Conservation (phyloP, 1,139 yeast genomes). For the Suhomyces bokatorum region DNA sequence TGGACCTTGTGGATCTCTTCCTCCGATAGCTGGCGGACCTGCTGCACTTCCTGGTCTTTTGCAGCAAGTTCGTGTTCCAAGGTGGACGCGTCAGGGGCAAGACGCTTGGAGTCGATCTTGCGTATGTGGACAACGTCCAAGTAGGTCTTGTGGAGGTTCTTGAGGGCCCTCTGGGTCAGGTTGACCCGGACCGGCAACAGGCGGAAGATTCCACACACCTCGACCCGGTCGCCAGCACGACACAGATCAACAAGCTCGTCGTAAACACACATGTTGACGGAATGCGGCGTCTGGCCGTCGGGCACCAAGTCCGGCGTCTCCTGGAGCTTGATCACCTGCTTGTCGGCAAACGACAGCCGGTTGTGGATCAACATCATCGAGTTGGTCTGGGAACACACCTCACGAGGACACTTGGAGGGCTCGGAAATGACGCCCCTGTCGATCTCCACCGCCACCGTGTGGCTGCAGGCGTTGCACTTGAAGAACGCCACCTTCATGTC, state of each 20-base stretch:
- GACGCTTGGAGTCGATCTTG: slow-evolving; percentile 77
- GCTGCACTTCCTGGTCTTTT: slow-evolving; percentile 71
- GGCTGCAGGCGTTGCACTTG: slow-evolving; percentile 93
- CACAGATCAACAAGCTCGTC: slow-evolving; percentile 94
- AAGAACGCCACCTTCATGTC: slow-evolving; percentile 98
- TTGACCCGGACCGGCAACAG: slow-evolving; percentile 90
- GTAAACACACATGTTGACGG: slow-evolving; percentile 89
- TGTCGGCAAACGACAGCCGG: slow-evolving; percentile 89
- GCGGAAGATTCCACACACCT: slow-evolving; percentile 93
- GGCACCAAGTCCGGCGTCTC: slow-evolving; percentile 99
- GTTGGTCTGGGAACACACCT: slow-evolving; percentile 78
- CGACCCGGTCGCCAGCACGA: slow-evolving; percentile 95
- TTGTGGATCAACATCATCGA: slow-evolving; percentile 92
- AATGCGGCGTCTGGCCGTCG: slow-evolving; percentile 98
- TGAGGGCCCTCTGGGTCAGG: slow-evolving; percentile 80
- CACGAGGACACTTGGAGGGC: slow-evolving; percentile 90
- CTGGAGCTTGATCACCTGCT: slow-evolving; percentile 89
- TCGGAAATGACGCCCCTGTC: slow-evolving; percentile 94
- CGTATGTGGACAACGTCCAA: slow-evolving; percentile 91
- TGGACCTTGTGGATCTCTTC: slow-evolving; percentile 69
- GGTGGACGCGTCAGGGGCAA: slow-evolving; percentile 80
- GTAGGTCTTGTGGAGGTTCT: slow-evolving; percentile 85
- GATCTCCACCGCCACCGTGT: slow-evolving; percentile 86
- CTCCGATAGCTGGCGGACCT: slow-evolving; percentile 63
- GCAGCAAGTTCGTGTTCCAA: slow-evolving; percentile 43